These are phyloP conservation scores for Aegilops umbellulata DNA, from an alignment of 176 grass and related monocot genomes.

Conservation along the genomic window DNA sequence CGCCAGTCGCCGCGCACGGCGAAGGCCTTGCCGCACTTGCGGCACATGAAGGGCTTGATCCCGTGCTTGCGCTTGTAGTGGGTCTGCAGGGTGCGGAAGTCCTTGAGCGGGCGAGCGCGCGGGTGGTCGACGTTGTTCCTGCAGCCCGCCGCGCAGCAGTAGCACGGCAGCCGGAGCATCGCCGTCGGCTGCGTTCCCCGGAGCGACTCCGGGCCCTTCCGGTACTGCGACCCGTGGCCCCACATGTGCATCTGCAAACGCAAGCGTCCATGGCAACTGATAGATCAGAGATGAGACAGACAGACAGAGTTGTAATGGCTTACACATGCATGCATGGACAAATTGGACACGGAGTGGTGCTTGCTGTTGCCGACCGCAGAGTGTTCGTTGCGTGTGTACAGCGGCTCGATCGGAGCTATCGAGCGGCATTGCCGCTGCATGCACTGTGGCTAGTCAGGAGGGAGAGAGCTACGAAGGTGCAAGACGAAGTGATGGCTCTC, in stretches of 20 bases:
- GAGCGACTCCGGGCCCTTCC: slow-evolving; percentile 77
- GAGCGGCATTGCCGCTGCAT: neutral
- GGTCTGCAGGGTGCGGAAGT: slow-evolving; percentile 86
- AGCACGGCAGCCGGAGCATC: slow-evolving; percentile 85
- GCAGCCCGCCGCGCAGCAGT: slow-evolving; percentile 87
- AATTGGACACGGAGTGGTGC: neutral
- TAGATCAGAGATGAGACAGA: neutral
- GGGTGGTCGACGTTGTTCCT: slow-evolving; percentile 87
- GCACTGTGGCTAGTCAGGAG: slow-evolving; percentile 18
- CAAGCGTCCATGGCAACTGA: neutral
- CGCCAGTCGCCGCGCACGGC: slow-evolving; percentile 93
- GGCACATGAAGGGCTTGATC: slow-evolving; percentile 97
- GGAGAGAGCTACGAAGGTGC: slow-evolving; percentile 19
- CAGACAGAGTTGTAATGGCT: neutral
- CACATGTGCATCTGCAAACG: slow-evolving; percentile 80
- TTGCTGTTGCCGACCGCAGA: neutral
- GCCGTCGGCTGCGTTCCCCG: slow-evolving; percentile 78
- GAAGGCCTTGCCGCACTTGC: slow-evolving; percentile 93
- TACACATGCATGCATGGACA: slow-evolving; percentile 10
- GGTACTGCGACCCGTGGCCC: slow-evolving; percentile 85
- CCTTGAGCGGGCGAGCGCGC: slow-evolving; percentile 71
- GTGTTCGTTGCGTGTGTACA: neutral
- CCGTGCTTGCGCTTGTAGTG: slow-evolving; percentile 93
- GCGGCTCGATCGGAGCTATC: neutral
- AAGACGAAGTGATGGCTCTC: slow-evolving; percentile 31